These are phyloP conservation scores for Lycium ferocissimum DNA, from an alignment of 257 asterid species.

Conservation along the genomic window DNA sequence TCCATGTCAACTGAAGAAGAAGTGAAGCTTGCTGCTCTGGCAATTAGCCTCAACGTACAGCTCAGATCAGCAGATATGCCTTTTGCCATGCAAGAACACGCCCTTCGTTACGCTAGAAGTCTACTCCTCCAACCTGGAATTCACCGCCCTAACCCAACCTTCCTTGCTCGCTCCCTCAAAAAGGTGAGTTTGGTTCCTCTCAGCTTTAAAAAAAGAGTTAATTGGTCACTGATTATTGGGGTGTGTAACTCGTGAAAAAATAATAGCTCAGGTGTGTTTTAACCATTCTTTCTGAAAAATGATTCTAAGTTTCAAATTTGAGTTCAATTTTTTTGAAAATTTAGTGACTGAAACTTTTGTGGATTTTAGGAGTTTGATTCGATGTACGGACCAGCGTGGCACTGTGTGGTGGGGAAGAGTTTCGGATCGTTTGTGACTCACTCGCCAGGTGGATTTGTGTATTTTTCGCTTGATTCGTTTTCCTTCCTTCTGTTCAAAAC, in stretches of 20 bases:
- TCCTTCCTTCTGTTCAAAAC: conserved; percentile 88
- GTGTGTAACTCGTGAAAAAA: too few relatives aligned
- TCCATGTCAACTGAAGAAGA: conserved; percentile 40
- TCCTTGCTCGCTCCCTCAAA: conserved; percentile 79
- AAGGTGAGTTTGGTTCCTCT: conserved; percentile 43
- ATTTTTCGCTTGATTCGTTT: conserved; percentile 73
- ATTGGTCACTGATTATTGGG: too few relatives aligned
- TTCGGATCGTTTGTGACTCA: conserved; percentile 90
- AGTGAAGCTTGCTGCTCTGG: conserved; percentile 65
- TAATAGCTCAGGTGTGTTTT: too few relatives aligned
- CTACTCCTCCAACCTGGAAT: conserved; percentile 54
- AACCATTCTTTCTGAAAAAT: too few relatives aligned
- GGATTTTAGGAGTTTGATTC: conserved; percentile 75
- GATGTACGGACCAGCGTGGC: conserved; percentile 93
- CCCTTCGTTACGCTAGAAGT: conserved; percentile 66
- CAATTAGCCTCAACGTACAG: conserved; percentile 60
- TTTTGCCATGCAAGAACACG: conserved; percentile 74
- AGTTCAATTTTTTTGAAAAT: background rate
- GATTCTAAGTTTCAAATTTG: background rate
- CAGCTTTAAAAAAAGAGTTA: too few relatives aligned
- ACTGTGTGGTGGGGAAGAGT: conserved; percentile 89
- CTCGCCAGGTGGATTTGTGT: conserved; percentile 79
- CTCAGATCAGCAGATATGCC: conserved; percentile 84
- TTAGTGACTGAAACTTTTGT: background rate
- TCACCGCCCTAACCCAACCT: conserved; percentile 64